These are phyloP conservation scores for Luffa aegyptiaca DNA, from an alignment of 306 rosid species.

Conservation along the genomic window DNA sequence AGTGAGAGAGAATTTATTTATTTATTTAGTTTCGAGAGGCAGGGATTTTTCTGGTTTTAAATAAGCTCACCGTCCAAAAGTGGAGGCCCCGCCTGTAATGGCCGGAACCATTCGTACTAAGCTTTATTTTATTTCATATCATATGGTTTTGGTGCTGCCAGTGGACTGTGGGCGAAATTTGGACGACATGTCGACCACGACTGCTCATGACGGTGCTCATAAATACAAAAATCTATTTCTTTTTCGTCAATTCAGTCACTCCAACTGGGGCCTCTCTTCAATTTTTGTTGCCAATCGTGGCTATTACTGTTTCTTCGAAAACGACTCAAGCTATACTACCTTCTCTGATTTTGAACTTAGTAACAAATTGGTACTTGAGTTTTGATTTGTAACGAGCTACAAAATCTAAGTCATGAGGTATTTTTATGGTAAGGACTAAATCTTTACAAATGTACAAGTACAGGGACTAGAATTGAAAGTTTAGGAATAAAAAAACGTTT, in stretches of 20 bases:
- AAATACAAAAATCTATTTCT: background rate
- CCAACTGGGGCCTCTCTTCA: background rate
- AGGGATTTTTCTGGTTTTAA: background rate
- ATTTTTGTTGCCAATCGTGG: background rate
- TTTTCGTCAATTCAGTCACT: background rate
- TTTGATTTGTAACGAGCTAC: background rate
- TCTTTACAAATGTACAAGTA: too few species aligned
- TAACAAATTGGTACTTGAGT: too few species aligned
- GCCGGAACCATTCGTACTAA: background rate
- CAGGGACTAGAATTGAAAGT: too few species aligned
- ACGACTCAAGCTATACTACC: background rate
- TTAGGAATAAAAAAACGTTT: too few species aligned
- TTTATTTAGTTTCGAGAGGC: too few species aligned
- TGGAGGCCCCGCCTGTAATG: background rate
- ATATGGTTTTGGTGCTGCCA: background rate
- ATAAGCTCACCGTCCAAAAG: background rate
- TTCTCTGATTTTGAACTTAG: too few species aligned
- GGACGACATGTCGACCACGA: background rate
- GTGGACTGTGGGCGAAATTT: background rate
- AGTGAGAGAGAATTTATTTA: background rate
- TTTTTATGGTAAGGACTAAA: too few species aligned
- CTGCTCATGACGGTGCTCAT: background rate
- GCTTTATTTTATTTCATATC: background rate
- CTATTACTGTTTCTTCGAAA: background rate
- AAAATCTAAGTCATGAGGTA: too few species aligned